phyloP scores from a whole-genome alignment of 1,284 basidiomycete genomes.

The Trichosporon sp. region DNA sequence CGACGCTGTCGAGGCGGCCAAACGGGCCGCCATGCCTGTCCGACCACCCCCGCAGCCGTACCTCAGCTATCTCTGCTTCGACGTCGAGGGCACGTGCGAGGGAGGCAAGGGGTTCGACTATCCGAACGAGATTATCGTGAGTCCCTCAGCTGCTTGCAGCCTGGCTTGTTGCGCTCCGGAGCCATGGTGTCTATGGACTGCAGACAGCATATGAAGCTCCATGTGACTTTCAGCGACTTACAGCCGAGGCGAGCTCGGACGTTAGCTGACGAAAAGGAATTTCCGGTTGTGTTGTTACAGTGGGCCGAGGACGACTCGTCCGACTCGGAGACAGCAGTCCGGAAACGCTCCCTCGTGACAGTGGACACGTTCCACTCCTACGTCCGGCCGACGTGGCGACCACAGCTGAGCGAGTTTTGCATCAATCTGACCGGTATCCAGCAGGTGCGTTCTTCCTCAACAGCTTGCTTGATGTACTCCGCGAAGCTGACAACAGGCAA shows the following conservation, averaged over 20 bases:
- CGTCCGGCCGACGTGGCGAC: conserved; percentile 84
- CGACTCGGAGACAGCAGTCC: too few relatives aligned
- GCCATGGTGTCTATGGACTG: too few relatives aligned
- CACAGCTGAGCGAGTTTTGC: conserved; percentile 79
- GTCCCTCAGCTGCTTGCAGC: conserved; percentile 43
- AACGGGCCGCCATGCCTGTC: background rate
- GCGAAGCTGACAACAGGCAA: conserved; percentile 60
- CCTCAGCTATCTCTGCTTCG: conserved; percentile 58
- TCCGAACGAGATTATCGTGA: conserved; percentile 90
- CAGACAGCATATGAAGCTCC: too few relatives aligned
- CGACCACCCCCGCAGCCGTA: conserved; percentile 39
- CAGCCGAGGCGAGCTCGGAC: too few relatives aligned
- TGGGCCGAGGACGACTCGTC: conserved; percentile 65
- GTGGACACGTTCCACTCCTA: conserved; percentile 78
- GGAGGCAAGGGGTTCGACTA: conserved; percentile 65
- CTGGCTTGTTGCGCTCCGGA: too few relatives aligned
- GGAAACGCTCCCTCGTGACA: conserved; percentile 28
- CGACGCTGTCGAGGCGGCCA: conserved; percentile 5
- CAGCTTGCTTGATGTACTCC: conserved; percentile 34
- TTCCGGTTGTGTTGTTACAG: conserved; percentile 72
- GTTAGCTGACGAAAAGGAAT: conserved; percentile 37
- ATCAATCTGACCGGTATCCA: conserved; percentile 84
- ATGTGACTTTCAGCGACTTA: too few relatives aligned
- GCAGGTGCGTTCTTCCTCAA: conserved; percentile 63
- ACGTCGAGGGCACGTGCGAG: conserved; percentile 86